Percentiles rank a stretch among this genome's conserved stretches.
These are phyloP conservation scores for Rubia tinctorum DNA, from an alignment of 305 asterid species.

Conservation along the genomic window DNA sequence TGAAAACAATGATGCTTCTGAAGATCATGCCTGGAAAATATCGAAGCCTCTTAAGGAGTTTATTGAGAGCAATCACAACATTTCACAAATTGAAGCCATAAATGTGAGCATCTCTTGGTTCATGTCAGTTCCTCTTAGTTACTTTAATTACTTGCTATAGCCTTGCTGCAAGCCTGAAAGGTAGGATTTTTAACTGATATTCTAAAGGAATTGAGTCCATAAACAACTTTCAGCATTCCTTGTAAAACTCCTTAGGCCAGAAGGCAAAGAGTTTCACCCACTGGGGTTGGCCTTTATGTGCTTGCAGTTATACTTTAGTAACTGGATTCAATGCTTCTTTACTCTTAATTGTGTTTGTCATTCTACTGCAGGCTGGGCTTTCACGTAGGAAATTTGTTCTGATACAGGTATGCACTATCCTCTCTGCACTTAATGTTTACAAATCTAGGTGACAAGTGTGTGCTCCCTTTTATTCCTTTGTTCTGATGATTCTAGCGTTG, in stretches of 20 bases:
- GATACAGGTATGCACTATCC: constrained; percentile 73
- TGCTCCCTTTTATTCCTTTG: constrained; percentile 9
- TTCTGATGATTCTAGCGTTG: background rate
- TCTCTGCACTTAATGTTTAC: constrained; percentile 18
- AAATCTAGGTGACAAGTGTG: background rate
- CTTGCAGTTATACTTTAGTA: background rate
- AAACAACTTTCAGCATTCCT: background rate
- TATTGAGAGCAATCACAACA: constrained; percentile 72
- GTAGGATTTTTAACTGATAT: background rate
- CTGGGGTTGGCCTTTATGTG: background rate
- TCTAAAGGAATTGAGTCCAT: background rate
- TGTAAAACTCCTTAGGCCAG: background rate
- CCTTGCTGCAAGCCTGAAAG: constrained; percentile 2
- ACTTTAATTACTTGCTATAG: background rate
- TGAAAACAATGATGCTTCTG: constrained; percentile 42
- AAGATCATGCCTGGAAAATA: constrained; percentile 91
- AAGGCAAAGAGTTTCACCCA: background rate
- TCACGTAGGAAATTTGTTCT: constrained; percentile 76
- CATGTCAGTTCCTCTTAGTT: background rate
- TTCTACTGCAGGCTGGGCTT: constrained; percentile 81
- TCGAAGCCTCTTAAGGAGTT: constrained; percentile 66
- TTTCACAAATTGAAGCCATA: constrained; percentile 86
- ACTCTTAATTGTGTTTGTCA: constrained; percentile 1
- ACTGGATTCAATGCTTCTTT: background rate
- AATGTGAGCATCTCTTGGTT: constrained; percentile 53